phyloP scores from a whole-genome alignment of 192 early-diverging fungal genomes.

The Cetraspora pellucida region DNA sequence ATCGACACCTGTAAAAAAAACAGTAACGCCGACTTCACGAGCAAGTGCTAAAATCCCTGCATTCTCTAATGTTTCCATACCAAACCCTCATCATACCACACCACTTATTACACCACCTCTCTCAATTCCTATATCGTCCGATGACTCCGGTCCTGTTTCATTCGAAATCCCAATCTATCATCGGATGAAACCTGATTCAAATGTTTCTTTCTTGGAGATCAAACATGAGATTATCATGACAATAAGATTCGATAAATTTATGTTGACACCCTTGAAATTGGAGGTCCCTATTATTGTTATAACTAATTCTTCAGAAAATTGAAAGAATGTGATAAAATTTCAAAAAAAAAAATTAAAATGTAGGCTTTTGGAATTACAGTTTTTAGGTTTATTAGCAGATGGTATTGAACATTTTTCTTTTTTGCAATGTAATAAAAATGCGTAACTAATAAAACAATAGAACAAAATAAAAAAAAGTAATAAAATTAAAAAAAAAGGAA shows the following conservation, averaged over 20 bases:
- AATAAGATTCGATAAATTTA: slow-evolving; percentile 34
- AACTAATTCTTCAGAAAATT: neutral
- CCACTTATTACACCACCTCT: slow-evolving; percentile 22
- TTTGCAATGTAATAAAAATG: too few relatives aligned
- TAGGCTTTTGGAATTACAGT: too few relatives aligned
- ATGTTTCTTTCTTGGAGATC: slow-evolving; percentile 29
- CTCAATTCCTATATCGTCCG: slow-evolving; percentile 10
- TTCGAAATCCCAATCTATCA: slow-evolving; percentile 32
- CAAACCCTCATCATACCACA: slow-evolving; percentile 32
- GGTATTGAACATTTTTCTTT: too few relatives aligned
- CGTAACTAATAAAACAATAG: too few relatives aligned
- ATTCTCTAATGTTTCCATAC: slow-evolving; percentile 24
- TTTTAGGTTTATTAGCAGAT: too few relatives aligned
- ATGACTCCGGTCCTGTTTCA: neutral
- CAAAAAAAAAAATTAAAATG: too few relatives aligned
- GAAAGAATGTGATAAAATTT: too few relatives aligned
- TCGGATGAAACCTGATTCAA: slow-evolving; percentile 29
- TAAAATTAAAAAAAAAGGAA: too few relatives aligned
- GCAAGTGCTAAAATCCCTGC: slow-evolving; percentile 23
- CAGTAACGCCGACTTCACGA: neutral
- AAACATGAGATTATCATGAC: slow-evolving; percentile 35
- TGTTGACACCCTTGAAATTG: slow-evolving; percentile 30
- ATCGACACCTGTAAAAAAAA: neutral
- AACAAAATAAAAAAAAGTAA: too few relatives aligned
- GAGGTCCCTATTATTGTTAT: slow-evolving; percentile 30